These are phyloP conservation scores for Camillea tinctor DNA, from an alignment of 2,329 filamentous ascomycete genomes.

Conservation along the genomic window DNA sequence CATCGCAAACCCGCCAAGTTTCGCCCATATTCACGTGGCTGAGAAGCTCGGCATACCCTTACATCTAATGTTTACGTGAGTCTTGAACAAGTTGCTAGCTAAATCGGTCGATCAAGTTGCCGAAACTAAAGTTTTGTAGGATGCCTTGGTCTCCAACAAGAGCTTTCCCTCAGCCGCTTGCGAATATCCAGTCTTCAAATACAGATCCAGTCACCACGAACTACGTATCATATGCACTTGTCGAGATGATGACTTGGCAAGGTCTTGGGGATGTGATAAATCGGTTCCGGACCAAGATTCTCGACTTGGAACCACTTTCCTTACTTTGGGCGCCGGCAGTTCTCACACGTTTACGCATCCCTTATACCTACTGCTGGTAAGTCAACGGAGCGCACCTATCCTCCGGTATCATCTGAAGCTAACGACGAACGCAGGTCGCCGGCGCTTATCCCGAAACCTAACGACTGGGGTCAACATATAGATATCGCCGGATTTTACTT, in stretches of 20 bases:
- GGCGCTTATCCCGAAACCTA: slow-evolving; percentile 50
- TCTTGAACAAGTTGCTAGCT: slow-evolving; percentile 6
- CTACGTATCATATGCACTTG: slow-evolving; percentile 77
- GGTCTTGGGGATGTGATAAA: slow-evolving; percentile 91
- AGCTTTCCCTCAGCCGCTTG: slow-evolving; percentile 81
- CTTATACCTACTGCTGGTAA: slow-evolving; percentile 87
- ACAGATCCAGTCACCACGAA: slow-evolving; percentile 68
- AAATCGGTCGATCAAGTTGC: neutral
- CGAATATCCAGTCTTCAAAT: slow-evolving; percentile 69
- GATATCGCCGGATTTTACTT: slow-evolving; percentile 55
- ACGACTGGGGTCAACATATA: slow-evolving; percentile 54
- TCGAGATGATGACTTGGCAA: slow-evolving; percentile 93
- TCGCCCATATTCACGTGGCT: slow-evolving; percentile 64
- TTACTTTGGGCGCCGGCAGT: slow-evolving; percentile 81
- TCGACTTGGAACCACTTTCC: slow-evolving; percentile 72
- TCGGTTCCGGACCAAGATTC: slow-evolving; percentile 69
- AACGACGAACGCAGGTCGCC: slow-evolving; percentile 29
- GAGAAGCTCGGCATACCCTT: slow-evolving; percentile 64
- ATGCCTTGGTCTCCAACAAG: slow-evolving; percentile 91
- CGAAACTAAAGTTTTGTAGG: slow-evolving; percentile 15
- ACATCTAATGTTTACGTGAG: slow-evolving; percentile 71
- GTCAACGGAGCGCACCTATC: slow-evolving; percentile 14
- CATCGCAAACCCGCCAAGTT: slow-evolving; percentile 62
- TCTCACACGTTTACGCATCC: slow-evolving; percentile 71
- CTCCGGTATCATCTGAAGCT: neutral